Conservation (phyloP, 768 basidiomycete species). For the Tubosaeta sp. region DNA sequence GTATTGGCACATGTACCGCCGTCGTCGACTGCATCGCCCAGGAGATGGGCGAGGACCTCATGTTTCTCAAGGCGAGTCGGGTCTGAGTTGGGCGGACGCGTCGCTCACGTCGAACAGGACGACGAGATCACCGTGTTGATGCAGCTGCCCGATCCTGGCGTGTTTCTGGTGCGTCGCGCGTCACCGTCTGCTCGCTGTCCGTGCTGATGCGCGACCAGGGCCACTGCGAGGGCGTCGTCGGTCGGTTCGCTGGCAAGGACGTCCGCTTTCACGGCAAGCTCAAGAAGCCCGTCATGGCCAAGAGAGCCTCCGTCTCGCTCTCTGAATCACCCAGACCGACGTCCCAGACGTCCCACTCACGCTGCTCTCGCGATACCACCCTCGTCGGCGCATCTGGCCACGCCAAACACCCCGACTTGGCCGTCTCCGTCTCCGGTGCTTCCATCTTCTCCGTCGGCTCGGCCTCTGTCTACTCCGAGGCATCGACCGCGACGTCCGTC, state of each 20-base stretch:
- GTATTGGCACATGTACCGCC: constrained; percentile 78
- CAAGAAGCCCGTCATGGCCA: constrained; percentile 77
- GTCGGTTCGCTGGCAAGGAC: constrained; percentile 57
- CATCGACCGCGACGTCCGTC: constrained; percentile 24
- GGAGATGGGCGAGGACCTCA: constrained; percentile 63
- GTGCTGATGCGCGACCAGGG: constrained; percentile 43
- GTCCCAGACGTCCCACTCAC: constrained; percentile 20
- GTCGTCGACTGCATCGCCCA: constrained; percentile 72
- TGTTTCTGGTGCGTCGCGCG: constrained; percentile 55
- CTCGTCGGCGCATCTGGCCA: constrained; percentile 8
- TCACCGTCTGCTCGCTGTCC: no score
- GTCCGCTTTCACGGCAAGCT: constrained; percentile 72
- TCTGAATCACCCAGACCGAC: constrained; percentile 12
- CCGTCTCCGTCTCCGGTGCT: constrained; percentile 24
- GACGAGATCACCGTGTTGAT: constrained; percentile 78
- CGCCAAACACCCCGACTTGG: constrained; percentile 18
- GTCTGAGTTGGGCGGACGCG: background rate
- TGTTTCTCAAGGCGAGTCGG: constrained; percentile 73
- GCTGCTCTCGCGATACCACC: constrained; percentile 4
- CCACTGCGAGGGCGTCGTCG: constrained; percentile 85
- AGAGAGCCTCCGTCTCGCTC: constrained; percentile 27
- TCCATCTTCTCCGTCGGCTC: constrained; percentile 26
- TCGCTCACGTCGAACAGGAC: constrained; percentile 42
- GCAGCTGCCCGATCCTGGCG: constrained; percentile 55
- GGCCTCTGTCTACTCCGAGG: constrained; percentile 25